Conservation (phyloP, 2,329 filamentous ascomycete species). For the Nemania diffusa region DNA sequence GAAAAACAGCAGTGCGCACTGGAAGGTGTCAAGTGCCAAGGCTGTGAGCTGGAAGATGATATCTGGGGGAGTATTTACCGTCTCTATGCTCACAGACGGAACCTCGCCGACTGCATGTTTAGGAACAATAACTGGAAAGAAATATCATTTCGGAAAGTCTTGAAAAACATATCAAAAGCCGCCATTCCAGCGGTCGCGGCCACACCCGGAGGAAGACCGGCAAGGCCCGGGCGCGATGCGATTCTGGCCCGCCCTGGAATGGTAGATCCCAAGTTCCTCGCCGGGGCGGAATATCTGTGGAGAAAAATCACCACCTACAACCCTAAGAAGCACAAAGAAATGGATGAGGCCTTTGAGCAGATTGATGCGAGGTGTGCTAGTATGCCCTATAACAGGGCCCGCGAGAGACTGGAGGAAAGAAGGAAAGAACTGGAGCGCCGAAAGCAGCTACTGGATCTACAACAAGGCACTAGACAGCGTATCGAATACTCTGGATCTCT, state of each 20-base stretch:
- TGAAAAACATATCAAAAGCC: conserved; percentile 8
- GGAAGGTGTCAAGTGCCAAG: conserved; percentile 33
- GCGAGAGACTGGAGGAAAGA: background rate
- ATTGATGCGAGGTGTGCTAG: too few species aligned
- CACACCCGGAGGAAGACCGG: too few species aligned
- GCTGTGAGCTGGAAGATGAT: conserved; percentile 38
- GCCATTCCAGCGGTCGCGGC: background rate
- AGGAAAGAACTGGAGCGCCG: background rate
- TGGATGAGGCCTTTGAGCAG: too few species aligned
- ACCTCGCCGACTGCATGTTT: conserved; percentile 5
- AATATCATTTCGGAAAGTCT: background rate
- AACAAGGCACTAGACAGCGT: conserved; percentile 6
- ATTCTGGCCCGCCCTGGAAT: background rate
- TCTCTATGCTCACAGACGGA: background rate
- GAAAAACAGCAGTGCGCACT: background rate
- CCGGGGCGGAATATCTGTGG: background rate
- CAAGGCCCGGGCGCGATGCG: background rate
- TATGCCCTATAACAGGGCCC: too few species aligned
- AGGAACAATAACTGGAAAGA: background rate
- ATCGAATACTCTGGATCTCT: background rate
- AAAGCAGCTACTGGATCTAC: background rate
- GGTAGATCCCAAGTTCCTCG: background rate
- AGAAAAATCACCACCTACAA: background rate
- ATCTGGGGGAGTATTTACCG: conserved; percentile 18
- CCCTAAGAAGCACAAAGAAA: too few species aligned